phyloP scores from a whole-genome alignment of 768 basidiomycete genomes.

The Tylopilus cervinicoccineus region DNA sequence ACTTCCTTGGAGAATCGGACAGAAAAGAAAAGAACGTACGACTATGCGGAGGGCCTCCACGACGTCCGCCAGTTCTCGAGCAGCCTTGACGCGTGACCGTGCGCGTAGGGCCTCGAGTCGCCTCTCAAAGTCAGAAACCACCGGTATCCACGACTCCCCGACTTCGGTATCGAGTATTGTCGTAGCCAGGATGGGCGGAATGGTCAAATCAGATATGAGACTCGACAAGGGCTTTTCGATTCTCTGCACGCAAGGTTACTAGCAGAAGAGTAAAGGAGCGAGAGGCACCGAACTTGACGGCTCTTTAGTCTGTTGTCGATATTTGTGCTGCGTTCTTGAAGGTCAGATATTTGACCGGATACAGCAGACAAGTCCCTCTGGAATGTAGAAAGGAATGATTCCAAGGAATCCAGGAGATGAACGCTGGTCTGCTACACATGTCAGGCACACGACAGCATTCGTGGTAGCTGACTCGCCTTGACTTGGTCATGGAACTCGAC shows the following conservation, averaged over 20 bases:
- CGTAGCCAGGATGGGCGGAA: slow-evolving; percentile 75
- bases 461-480: slow-evolving; percentile 45
- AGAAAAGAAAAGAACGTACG: slow-evolving; percentile 43
- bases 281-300: slow-evolving; percentile 58
- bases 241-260: slow-evolving; percentile 46
- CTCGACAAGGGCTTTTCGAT: slow-evolving; percentile 85
- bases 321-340: slow-evolving; percentile 86
- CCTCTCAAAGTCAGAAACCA: slow-evolving; percentile 77
- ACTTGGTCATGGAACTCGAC: slow-evolving; percentile 91
- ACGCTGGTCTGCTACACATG: slow-evolving; percentile 66
- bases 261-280: background rate
- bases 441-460: background rate
- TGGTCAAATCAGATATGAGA: slow-evolving; percentile 73
- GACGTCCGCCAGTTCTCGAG: slow-evolving; percentile 77
- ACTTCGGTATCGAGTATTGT: slow-evolving; percentile 83
- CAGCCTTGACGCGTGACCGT: slow-evolving; percentile 81
- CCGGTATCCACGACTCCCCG: slow-evolving; percentile 82
- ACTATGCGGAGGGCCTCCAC: slow-evolving; percentile 86
- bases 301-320: slow-evolving; percentile 86
- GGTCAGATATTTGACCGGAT: slow-evolving; percentile 92
- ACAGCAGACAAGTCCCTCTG: slow-evolving; percentile 92
- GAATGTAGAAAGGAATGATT: slow-evolving; percentile 91
- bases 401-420: slow-evolving; percentile 78
- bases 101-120: slow-evolving; percentile 64
- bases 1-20: background rate